Percentiles rank a stretch among this genome's conserved stretches.
These are phyloP conservation scores for Picea engelmannii DNA, from an alignment of 83 land plant genomes.

Conservation along the genomic window DNA sequence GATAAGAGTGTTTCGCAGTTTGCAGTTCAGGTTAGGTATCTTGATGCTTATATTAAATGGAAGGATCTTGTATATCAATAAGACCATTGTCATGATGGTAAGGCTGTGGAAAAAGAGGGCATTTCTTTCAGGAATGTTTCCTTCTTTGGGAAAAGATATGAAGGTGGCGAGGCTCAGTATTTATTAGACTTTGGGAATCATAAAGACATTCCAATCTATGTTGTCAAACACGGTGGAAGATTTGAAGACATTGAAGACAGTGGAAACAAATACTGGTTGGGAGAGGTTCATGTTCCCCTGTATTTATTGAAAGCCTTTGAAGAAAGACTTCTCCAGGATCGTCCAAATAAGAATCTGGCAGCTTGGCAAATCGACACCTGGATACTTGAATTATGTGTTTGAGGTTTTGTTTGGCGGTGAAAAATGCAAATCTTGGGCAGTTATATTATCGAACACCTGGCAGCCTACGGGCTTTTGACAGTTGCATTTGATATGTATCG, in stretches of 20 bases:
- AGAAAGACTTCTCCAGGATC: slow-evolving; percentile 39
- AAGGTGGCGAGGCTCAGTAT: slow-evolving; percentile 41
- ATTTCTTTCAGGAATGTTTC: slow-evolving; percentile 34
- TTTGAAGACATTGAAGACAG: slow-evolving; percentile 31
- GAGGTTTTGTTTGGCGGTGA: too few species aligned
- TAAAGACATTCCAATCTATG: slow-evolving; percentile 42
- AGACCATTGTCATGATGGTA: slow-evolving; percentile 3
- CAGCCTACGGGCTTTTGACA: too few species aligned
- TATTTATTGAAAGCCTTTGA: slow-evolving; percentile 51
- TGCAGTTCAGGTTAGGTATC: slow-evolving; percentile 45
- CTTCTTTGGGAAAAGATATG: slow-evolving; percentile 41
- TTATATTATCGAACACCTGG: too few species aligned
- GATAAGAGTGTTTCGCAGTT: too few species aligned
- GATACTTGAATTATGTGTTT: too few species aligned
- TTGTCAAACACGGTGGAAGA: slow-evolving; percentile 32
- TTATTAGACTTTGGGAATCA: slow-evolving; percentile 59
- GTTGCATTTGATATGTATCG: too few species aligned
- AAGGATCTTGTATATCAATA: slow-evolving; percentile 35
- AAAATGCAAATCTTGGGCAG: too few species aligned
- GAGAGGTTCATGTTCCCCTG: slow-evolving; percentile 57
- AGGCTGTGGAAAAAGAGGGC: background rate
- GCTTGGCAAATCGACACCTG: too few species aligned
- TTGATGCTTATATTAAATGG: slow-evolving; percentile 55
- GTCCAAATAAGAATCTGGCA: slow-evolving; percentile 5
- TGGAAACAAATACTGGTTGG: slow-evolving; percentile 53